These are phyloP conservation scores for Lentinus tigrinus DNA, from an alignment of 768 basidiomycete genomes.

Conservation along the genomic window DNA sequence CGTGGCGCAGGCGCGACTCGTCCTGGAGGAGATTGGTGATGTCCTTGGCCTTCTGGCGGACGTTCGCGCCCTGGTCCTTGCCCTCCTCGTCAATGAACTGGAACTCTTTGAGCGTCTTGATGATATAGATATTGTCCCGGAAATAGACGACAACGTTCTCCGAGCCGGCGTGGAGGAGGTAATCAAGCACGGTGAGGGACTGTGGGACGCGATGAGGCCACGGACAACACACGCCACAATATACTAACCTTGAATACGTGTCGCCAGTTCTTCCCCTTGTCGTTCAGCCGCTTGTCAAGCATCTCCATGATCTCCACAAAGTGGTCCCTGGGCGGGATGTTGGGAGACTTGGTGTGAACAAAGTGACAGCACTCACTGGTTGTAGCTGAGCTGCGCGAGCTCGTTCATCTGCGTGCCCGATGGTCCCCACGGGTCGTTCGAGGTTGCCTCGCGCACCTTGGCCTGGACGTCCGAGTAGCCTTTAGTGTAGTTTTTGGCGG, in stretches of 20 bases:
- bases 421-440: slow-evolving; percentile 98
- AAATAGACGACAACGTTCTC: slow-evolving; percentile 99
- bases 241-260: slow-evolving; percentile 91
- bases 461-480: slow-evolving; percentile 94
- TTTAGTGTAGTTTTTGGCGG: slow-evolving; percentile 94
- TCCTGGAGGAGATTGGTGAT: slow-evolving; percentile 93
- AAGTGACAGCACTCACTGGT: slow-evolving; percentile 67
- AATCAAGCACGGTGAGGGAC: slow-evolving; percentile 93
- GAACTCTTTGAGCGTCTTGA: slow-evolving; percentile 99
- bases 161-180: slow-evolving; percentile 92
- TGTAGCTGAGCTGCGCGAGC: slow-evolving; percentile 93
- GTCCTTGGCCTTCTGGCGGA: slow-evolving; percentile 96
- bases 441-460: slow-evolving; percentile 95
- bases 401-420: slow-evolving; percentile 99
- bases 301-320: slow-evolving; percentile 99
- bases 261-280: slow-evolving; percentile 99
- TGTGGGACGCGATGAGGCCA: slow-evolving; percentile 26
- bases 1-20: slow-evolving; percentile 79
- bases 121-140: slow-evolving; percentile 93
- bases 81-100: slow-evolving; percentile 93
- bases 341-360: slow-evolving; percentile 1
- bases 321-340: slow-evolving; percentile 61
- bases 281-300: slow-evolving; percentile 96
- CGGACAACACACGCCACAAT: not conserved
- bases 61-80: slow-evolving; percentile 98